These are phyloP conservation scores for Boletus patriciae DNA, from an alignment of 768 basidiomycete species.

Conservation along the genomic window DNA sequence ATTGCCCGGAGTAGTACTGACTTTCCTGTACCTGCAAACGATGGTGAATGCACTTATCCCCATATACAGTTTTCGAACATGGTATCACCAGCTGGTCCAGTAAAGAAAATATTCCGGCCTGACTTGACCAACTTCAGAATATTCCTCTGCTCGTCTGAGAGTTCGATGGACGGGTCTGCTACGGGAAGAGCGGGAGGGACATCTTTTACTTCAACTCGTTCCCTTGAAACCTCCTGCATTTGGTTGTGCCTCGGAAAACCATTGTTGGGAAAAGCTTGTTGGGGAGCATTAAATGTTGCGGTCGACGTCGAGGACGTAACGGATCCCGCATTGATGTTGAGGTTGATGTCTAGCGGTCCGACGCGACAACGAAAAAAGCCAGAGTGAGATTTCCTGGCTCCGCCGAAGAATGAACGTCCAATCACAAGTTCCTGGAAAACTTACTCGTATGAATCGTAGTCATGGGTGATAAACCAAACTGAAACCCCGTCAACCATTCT, in stretches of 20 bases:
- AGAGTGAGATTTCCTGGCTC: neutral
- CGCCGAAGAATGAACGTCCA: neutral
- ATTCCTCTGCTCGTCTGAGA: constrained; percentile 41
- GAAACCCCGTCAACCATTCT: constrained; percentile 22
- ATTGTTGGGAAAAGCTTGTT: neutral
- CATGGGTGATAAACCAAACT: constrained; percentile 8
- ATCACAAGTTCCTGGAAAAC: neutral
- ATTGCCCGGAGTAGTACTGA: constrained; percentile 67
- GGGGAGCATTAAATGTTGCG: neutral
- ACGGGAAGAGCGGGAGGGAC: neutral
- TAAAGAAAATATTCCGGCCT: constrained; percentile 69
- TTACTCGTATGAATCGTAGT: constrained; percentile 21
- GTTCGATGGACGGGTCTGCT: constrained; percentile 16
- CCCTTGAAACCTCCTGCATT: neutral
- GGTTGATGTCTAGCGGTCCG: constrained; percentile 16
- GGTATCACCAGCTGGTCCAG: constrained; percentile 63
- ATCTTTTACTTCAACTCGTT: neutral
- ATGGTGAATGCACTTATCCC: neutral
- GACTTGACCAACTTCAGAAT: constrained; percentile 49
- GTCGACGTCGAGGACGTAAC: constrained; percentile 7
- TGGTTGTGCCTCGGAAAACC: neutral
- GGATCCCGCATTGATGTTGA: constrained; percentile 7
- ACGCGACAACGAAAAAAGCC: neutral
- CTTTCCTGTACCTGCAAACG: constrained; percentile 60
- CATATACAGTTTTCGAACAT: neutral